phyloP scores from a whole-genome alignment of 106 monocot species.

The Ottelia alismoides region DNA sequence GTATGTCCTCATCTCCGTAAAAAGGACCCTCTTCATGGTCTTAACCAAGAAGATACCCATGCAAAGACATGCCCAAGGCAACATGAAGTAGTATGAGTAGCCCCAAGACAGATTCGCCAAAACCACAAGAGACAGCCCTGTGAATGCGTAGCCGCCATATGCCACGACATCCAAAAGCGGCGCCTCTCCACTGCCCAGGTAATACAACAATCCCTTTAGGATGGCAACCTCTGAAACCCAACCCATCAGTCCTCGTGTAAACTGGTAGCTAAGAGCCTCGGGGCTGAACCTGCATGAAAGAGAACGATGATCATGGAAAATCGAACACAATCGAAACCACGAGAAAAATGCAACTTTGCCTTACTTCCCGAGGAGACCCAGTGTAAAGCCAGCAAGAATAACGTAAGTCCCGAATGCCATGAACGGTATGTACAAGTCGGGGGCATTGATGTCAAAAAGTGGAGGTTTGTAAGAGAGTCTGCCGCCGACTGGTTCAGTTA shows the following conservation, averaged over 20 bases:
- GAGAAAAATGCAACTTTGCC: background rate
- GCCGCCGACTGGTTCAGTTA: background rate
- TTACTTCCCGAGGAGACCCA: slow-evolving; percentile 32
- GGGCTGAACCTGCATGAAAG: slow-evolving; percentile 36
- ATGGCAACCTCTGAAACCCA: slow-evolving; percentile 23
- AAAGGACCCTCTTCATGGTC: too few relatives aligned
- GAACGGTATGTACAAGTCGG: too few relatives aligned
- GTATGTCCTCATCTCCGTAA: slow-evolving; percentile 3
- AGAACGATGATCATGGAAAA: too few relatives aligned
- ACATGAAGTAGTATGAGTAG: slow-evolving; percentile 25
- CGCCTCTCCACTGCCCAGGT: slow-evolving; percentile 25
- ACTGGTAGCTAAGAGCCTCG: slow-evolving; percentile 25
- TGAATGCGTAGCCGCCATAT: slow-evolving; percentile 3
- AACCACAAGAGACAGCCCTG: too few relatives aligned
- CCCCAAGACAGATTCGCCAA: too few relatives aligned
- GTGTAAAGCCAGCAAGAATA: slow-evolving; percentile 23
- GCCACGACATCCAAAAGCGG: too few relatives aligned
- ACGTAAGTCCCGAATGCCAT: slow-evolving; percentile 37
- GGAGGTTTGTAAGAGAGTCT: too few relatives aligned
- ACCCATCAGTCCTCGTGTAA: slow-evolving; percentile 27
- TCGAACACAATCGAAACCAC: too few relatives aligned
- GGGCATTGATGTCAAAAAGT: too few relatives aligned
- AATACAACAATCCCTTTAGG: slow-evolving; percentile 30
- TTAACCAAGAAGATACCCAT: slow-evolving; percentile 30
- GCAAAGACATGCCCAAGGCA: slow-evolving; percentile 27